Base-by-base conservation (phyloP, 768 basidiomycete genomes). In the Collybia mongolica region DNA sequence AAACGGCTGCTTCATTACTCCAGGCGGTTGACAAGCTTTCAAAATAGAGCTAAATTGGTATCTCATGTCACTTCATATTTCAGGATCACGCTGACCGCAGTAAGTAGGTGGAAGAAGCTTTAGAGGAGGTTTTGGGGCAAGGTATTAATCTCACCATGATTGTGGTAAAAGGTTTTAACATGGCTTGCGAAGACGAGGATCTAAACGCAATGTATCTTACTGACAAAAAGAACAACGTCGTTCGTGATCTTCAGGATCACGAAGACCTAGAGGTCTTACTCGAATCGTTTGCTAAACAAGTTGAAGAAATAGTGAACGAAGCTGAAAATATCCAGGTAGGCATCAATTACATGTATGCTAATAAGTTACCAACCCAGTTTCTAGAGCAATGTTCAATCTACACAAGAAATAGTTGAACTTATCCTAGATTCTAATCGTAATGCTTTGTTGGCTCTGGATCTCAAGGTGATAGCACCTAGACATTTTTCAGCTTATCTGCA, bases 401-500 rank as follows among this genome's bases (percentile, higher is more conserved):
- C 96, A 0, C 96, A 98, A 73, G 96, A 98, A 70, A 98, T 98
- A 46, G 92, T 96, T 2, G 96, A 98, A 67, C 79, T 98, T 52
- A 93, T 98, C 61, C 77, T 98, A 36, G 96, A 98, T 66, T 90
- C 94, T 42, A 97, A 97, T 71, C 87, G 96, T 42, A 98, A 98
- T 60, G 82, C 89, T 4, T 75, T 98, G 14, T 76, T 98, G 18
- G 91, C 92, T 40, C 80, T 98, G 28, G 95, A 98, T 69, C 76
- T 98, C 37, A 88, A 94, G 76, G 91, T 87, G 55, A 15, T 69
- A 54, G 38, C 40, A 38, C 43, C 14, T 32, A 32, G 14, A 32
- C 32, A 32, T 5, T 32, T 2, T 6, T 9, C 32, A 26, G 4
- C 36, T 6, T 41, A 11, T 52, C 19, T 40, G 43, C 26, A 54